phyloP scores from a whole-genome alignment of 1,284 basidiomycete species.

The Apiotrichum domesticum region DNA sequence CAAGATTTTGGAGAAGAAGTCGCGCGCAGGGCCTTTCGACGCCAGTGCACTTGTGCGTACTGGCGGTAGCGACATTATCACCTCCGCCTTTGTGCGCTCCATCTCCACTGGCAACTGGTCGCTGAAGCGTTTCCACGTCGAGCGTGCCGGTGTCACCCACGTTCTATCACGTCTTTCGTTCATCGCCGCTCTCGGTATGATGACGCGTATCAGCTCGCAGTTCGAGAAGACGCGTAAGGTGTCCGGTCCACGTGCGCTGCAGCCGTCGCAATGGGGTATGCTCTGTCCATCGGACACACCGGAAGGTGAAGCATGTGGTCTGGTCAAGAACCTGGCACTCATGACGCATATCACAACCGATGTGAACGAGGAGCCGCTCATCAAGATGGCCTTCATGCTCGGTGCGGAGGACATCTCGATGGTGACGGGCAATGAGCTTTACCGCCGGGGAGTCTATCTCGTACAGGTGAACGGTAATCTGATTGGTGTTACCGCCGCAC shows the following conservation, averaged over 20 bases:
- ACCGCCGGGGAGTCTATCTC: conserved; percentile 82
- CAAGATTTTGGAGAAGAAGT: conserved; percentile 95
- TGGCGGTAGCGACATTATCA: conserved; percentile 69
- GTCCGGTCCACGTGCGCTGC: conserved; percentile 91
- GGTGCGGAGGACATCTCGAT: conserved; percentile 95
- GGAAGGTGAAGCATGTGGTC: conserved; percentile 97
- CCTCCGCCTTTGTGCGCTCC: conserved; percentile 91
- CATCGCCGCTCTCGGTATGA: conserved; percentile 98
- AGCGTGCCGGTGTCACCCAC: conserved; percentile 96
- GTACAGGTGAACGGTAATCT: conserved; percentile 97
- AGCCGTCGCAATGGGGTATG: conserved; percentile 99
- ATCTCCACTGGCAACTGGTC: conserved; percentile 99
- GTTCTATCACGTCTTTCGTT: conserved; percentile 92
- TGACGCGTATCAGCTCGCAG: conserved; percentile 98
- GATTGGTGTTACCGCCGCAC: conserved; percentile 84
- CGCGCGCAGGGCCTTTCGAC: conserved; percentile 90
- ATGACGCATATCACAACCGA: conserved; percentile 99
- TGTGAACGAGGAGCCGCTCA: conserved; percentile 91
- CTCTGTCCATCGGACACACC: conserved; percentile 98
- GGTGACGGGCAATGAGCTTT: conserved; percentile 92
- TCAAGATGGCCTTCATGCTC: conserved; percentile 82
- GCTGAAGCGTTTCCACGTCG: conserved; percentile 99
- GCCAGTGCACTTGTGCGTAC: conserved; percentile 60
- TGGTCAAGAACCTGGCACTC: conserved; percentile 97
- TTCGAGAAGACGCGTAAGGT: conserved; percentile 99